These are phyloP conservation scores for Euphorbia schlechtendalii DNA, from an alignment of 441 rosid species.

Conservation along the genomic window DNA sequence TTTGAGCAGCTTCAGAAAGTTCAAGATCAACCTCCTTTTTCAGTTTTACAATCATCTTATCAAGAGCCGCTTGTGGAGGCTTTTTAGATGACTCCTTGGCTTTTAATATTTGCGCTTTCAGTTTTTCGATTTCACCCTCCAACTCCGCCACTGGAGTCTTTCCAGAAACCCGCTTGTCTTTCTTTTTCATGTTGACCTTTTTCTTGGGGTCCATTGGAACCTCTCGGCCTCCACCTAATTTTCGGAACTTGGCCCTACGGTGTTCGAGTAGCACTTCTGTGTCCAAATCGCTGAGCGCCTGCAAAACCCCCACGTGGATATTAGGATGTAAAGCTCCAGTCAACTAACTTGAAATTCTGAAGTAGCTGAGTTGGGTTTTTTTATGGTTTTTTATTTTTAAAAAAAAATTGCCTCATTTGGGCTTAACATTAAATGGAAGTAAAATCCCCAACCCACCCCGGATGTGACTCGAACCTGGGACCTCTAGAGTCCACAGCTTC, in stretches of 20 bases:
- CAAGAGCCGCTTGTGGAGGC: conserved; percentile 42
- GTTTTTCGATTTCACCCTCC: conserved; percentile 55
- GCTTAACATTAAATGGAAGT: too few species aligned
- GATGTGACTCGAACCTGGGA: too few species aligned
- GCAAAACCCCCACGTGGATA: conserved; percentile 16
- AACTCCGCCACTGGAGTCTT: conserved; percentile 35
- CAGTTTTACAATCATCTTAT: conserved; percentile 62
- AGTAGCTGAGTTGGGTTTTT: too few species aligned
- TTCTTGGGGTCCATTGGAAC: conserved; percentile 47
- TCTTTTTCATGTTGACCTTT: conserved; percentile 67
- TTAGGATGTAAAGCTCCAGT: conserved; percentile 5
- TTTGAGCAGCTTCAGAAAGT: conserved; percentile 54
- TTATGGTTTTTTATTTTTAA: too few species aligned
- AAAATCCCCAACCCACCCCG: too few species aligned
- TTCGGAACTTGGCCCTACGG: conserved; percentile 61
- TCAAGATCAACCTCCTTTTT: conserved; percentile 66
- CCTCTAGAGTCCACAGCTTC: too few species aligned
- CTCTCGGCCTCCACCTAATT: conserved; percentile 60
- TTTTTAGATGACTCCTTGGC: conserved; percentile 55
- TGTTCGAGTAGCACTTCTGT: conserved; percentile 53
- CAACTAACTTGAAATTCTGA: not conserved
- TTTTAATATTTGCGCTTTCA: conserved; percentile 54
- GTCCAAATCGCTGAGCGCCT: conserved; percentile 66
- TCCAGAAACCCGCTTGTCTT: conserved; percentile 30
- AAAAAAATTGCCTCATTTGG: too few species aligned